These are phyloP conservation scores for Hypoxylon sp. DNA, from an alignment of 2,329 filamentous ascomycete genomes.

Conservation along the genomic window DNA sequence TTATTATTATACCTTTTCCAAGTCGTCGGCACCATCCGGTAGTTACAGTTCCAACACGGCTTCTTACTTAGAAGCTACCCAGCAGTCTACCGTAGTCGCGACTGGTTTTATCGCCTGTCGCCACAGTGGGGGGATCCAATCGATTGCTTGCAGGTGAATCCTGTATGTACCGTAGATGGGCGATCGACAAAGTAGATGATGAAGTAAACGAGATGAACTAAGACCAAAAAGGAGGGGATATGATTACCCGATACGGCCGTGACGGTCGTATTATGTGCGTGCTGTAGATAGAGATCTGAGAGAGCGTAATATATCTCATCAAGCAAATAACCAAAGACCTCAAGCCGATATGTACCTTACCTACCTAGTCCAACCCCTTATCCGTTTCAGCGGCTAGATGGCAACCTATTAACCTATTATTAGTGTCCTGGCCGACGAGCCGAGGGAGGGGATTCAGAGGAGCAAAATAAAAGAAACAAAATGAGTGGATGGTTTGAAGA, in stretches of 20 bases:
- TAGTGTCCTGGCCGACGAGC: background rate
- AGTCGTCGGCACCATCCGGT: background rate
- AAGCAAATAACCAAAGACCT: slow-evolving; percentile 2
- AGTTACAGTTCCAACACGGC: background rate
- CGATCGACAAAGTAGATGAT: background rate
- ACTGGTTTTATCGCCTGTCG: slow-evolving; percentile 23
- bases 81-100: background rate
- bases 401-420: slow-evolving; percentile 1
- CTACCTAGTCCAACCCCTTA: background rate
- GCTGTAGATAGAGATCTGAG: slow-evolving; percentile 8
- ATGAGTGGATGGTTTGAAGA: slow-evolving; percentile 2
- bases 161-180: too few relatives aligned
- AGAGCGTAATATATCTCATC: slow-evolving; percentile 4
- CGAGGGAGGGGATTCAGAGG: background rate
- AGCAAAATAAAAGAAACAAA: background rate
- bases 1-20: background rate
- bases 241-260: background rate
- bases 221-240: slow-evolving; percentile 1
- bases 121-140: slow-evolving; percentile 15
- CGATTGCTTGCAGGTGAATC: slow-evolving; percentile 18
- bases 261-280: slow-evolving; percentile 1
- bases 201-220: background rate
- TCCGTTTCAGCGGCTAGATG: background rate
- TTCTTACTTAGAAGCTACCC: slow-evolving; percentile 5
- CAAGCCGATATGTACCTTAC: background rate